These are phyloP conservation scores for Wallacemonas collosoma DNA, from an alignment of 208 protist species.

Conservation along the genomic window DNA sequence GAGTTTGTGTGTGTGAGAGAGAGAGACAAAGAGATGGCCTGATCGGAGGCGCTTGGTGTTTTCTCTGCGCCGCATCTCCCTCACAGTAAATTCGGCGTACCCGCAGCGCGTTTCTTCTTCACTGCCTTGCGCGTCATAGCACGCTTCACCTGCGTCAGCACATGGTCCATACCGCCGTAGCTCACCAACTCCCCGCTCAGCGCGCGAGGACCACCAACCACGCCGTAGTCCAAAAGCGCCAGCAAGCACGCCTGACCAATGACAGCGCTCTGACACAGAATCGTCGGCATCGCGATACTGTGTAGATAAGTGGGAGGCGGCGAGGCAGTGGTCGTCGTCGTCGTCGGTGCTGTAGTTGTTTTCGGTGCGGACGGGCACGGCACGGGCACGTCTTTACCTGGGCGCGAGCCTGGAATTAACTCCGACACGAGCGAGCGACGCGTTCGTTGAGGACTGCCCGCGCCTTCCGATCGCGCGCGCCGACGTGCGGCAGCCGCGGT, in stretches of 20 bases:
- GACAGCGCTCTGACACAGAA: slow-evolving; percentile 71
- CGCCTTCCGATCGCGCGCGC: slow-evolving; percentile 5
- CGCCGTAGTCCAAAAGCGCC: slow-evolving; percentile 83
- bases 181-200: slow-evolving; percentile 32
- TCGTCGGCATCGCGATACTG: slow-evolving; percentile 44
- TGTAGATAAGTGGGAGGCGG: slow-evolving; percentile 13
- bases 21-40: no score
- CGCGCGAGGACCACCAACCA: slow-evolving; percentile 34
- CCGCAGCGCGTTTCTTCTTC: slow-evolving; percentile 17
- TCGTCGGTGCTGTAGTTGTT: not conserved
- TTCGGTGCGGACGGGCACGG: not conserved
- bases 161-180: slow-evolving; percentile 66
- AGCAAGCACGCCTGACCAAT: slow-evolving; percentile 71
- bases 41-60: not conserved
- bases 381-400: not conserved
- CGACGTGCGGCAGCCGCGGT: not conserved
- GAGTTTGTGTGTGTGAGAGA: no score
- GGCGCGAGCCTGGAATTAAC: slow-evolving; percentile 8
- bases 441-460: slow-evolving; percentile 4
- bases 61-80: not conserved
- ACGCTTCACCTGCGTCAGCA: slow-evolving; percentile 71
- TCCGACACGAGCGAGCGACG: slow-evolving; percentile 7
- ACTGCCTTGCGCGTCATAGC: slow-evolving; percentile 24
- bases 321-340: not conserved
- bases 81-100: not conserved